Percentiles rank a stretch among this genome's conserved stretches.
These are phyloP conservation scores for Penicillium sp. DNA, from an alignment of 2,329 filamentous ascomycete species.

Conservation along the genomic window DNA sequence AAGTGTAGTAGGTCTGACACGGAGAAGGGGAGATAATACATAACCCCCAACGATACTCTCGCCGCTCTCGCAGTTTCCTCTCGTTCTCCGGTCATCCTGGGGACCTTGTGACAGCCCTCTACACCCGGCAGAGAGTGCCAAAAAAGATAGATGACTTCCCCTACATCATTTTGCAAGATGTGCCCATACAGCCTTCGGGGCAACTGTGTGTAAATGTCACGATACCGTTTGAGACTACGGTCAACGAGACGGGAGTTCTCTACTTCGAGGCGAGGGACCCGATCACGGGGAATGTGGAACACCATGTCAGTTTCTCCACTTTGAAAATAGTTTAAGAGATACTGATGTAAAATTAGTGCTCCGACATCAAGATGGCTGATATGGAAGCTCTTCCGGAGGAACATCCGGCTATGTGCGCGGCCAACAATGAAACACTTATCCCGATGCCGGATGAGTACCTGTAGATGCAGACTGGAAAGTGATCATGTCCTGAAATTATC, in stretches of 20 bases:
- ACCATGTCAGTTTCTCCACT: not conserved
- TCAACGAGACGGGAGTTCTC: slow-evolving; percentile 1
- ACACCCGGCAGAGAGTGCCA: not conserved
- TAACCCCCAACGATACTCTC: slow-evolving; percentile 5
- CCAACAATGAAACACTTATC: slow-evolving; percentile 4
- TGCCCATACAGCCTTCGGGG: slow-evolving; percentile 3
- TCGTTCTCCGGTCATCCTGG: slow-evolving; percentile 1
- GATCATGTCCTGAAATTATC: too few relatives aligned
- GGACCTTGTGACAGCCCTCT: slow-evolving; percentile 5
- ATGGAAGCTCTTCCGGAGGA: slow-evolving; percentile 3
- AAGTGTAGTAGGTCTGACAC: too few relatives aligned
- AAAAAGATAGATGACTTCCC: slow-evolving; percentile 1
- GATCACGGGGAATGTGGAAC: not conserved
- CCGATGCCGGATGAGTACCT: slow-evolving; percentile 4
- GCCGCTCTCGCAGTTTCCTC: slow-evolving; percentile 2
- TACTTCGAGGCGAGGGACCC: slow-evolving; percentile 4
- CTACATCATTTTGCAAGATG: not conserved
- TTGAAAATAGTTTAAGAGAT: not conserved
- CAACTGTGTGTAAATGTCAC: slow-evolving; percentile 7
- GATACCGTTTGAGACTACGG: slow-evolving; percentile 1
- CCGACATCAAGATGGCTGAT: slow-evolving; percentile 3
- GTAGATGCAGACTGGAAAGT: not conserved
- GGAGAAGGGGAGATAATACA: slow-evolving; percentile 3
- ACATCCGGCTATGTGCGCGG: slow-evolving; percentile 6
- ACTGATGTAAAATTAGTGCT: slow-evolving; percentile 1